Conservation (phyloP, 2,329 filamentous ascomycete species). For the Cladophialophora yegresii region DNA sequence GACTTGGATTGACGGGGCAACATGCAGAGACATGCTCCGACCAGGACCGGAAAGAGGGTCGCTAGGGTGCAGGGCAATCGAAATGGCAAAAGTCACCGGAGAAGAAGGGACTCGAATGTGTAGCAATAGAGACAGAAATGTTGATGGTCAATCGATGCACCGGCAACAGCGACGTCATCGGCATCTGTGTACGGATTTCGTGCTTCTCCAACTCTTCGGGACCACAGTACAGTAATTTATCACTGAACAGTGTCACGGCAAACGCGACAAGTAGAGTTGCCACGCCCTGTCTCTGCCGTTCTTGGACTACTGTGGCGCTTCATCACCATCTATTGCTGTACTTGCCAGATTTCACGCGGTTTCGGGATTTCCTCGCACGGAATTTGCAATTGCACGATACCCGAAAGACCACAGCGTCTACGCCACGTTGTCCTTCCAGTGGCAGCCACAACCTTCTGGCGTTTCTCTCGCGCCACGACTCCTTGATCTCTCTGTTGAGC, state of each 20-base stretch:
- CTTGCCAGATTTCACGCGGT: not conserved
- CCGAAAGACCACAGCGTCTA: not conserved
- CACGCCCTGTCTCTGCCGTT: not conserved
- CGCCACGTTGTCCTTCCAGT: not conserved
- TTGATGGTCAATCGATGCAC: not conserved
- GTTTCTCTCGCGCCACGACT: not conserved
- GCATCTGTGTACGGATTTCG: not conserved
- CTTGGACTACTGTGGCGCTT: no score
- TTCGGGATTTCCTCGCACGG: not conserved
- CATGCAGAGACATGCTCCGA: not conserved
- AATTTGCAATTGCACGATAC: not conserved
- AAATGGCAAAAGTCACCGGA: not conserved
- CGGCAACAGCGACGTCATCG: not conserved
- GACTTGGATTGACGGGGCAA: not conserved
- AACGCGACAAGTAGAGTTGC: not conserved
- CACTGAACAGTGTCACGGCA: not conserved
- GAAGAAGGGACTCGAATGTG: no score
- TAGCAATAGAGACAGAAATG: not conserved
- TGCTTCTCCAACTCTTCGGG: not conserved
- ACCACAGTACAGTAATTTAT: not conserved
- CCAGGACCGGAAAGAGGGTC: not conserved
- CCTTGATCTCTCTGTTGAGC: not conserved
- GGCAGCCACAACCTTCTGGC: not conserved
- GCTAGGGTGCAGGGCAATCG: not conserved
- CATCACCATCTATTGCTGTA: no score